phyloP scores from a whole-genome alignment of 1,284 basidiomycete species.

The Porodaedalea pini region DNA sequence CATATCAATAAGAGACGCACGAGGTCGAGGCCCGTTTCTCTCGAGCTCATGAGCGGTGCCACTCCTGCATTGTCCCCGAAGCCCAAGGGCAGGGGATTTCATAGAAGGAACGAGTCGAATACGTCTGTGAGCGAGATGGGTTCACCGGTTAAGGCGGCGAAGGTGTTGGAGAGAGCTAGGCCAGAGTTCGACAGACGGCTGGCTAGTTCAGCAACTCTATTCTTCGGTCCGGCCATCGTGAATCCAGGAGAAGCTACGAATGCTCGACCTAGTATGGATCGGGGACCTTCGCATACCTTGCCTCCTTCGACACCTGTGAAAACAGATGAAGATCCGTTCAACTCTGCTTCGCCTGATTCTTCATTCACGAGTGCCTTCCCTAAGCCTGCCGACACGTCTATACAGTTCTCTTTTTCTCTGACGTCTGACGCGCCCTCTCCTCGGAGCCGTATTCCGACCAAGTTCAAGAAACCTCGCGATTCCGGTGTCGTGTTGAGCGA shows the following conservation, averaged over 20 bases:
- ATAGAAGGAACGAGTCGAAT: conserved; percentile 24
- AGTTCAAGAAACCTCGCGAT: conserved; percentile 63
- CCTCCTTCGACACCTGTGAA: conserved; percentile 27
- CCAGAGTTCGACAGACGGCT: conserved; percentile 10
- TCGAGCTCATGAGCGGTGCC: conserved; percentile 49
- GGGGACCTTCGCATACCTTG: conserved; percentile 27
- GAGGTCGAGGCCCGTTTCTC: conserved; percentile 61
- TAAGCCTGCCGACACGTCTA: conserved; percentile 25
- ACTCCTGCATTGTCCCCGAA: conserved; percentile 27
- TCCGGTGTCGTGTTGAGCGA: conserved; percentile 61
- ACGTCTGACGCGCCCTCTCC: conserved; percentile 48
- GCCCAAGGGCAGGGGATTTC: conserved; percentile 39
- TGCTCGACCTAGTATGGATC: neutral
- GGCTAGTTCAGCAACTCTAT: conserved; percentile 58
- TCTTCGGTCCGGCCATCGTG: conserved; percentile 66
- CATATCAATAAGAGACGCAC: conserved; percentile 70
- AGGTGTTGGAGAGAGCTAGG: conserved; percentile 15
- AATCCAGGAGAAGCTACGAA: conserved; percentile 28
- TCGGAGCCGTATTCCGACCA: conserved; percentile 58
- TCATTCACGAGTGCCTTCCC: conserved; percentile 17
- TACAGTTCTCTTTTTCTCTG: conserved; percentile 53
- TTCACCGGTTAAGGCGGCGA: conserved; percentile 7
- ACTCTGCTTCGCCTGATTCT: conserved; percentile 1
- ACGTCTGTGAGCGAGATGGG: conserved; percentile 21
- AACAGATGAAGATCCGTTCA: conserved; percentile 23